These are phyloP conservation scores for Rhizoclosmatium globosum DNA, from an alignment of 192 early-diverging fungal genomes.

Conservation along the genomic window DNA sequence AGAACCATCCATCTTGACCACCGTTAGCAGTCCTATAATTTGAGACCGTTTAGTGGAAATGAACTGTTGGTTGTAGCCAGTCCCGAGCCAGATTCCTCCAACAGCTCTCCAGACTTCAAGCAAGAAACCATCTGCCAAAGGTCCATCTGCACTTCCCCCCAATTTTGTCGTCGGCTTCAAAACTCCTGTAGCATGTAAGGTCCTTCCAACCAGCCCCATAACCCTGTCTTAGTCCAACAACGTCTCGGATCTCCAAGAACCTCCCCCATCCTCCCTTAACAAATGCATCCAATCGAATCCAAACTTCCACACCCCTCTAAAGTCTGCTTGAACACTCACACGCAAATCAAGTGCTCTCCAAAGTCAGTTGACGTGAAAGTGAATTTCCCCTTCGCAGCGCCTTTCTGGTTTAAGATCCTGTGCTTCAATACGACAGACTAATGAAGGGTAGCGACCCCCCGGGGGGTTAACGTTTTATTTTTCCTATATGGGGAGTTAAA, in stretches of 20 bases:
- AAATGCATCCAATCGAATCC: too few species aligned
- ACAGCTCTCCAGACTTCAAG: not conserved
- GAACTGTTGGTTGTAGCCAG: not conserved
- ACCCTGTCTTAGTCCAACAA: too few species aligned
- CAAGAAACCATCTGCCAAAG: not conserved
- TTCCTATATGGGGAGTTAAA: too few species aligned
- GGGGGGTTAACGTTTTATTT: not conserved
- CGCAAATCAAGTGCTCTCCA: constrained; percentile 92
- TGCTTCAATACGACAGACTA: constrained; percentile 68
- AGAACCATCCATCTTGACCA: constrained; percentile 55
- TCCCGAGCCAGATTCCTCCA: too few species aligned
- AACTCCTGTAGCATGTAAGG: too few species aligned
- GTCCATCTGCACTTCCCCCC: too few species aligned
- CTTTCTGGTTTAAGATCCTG: constrained; percentile 84
- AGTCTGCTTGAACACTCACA: constrained; percentile 55
- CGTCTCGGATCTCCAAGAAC: too few species aligned
- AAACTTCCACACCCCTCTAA: too few species aligned
- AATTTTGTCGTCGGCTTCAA: too few species aligned
- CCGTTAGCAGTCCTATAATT: constrained; percentile 37
- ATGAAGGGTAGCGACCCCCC: constrained; percentile 37
- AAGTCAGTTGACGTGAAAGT: constrained; percentile 89
- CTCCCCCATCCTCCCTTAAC: too few species aligned
- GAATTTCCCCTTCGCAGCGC: constrained; percentile 78
- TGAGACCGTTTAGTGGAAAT: not conserved
- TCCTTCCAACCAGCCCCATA: too few species aligned